Evolutionary conservation across 805 yeast species (phyloP).

Genomic region (Barnettozyma wickerhamii): DNA sequence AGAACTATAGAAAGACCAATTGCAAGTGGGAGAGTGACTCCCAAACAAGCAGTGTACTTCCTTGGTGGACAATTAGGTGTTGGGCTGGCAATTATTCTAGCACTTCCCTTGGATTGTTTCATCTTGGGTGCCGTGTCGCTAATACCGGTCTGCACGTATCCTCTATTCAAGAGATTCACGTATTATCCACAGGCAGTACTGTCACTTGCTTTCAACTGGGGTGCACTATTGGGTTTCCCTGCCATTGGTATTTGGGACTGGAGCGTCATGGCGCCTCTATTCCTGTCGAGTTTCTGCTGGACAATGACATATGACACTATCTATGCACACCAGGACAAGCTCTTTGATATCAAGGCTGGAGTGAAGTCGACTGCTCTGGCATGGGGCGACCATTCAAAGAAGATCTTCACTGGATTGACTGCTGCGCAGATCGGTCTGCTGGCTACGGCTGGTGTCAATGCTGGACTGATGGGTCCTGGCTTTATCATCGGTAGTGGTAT

Average conservation of each 20-base stretch:
- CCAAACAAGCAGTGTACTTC: conserved; percentile 64
- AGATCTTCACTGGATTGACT: conserved; percentile 59
- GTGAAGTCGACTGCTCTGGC: conserved; percentile 92
- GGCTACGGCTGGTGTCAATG: conserved; percentile 63
- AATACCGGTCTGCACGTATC: conserved; percentile 79
- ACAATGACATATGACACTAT: conserved; percentile 94
- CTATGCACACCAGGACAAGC: conserved; percentile 96
- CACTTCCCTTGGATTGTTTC: conserved; percentile 80
- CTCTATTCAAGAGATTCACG: conserved; percentile 90
- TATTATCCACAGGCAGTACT: conserved; percentile 90
- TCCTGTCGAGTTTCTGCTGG: conserved; percentile 79
- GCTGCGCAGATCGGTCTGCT: conserved; percentile 63
- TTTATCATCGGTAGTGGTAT: conserved; percentile 61
- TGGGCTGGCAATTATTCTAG: conserved; percentile 67
- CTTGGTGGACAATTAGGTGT: conserved; percentile 68
- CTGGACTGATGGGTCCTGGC: conserved; percentile 80
- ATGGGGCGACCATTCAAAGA: conserved; percentile 82
- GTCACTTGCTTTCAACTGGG: conserved; percentile 89
- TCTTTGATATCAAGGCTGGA: conserved; percentile 83
- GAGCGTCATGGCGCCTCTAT: conserved; percentile 74
- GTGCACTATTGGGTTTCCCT: conserved; percentile 88
- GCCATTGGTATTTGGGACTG: conserved; percentile 87
- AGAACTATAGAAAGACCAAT: conserved; percentile 91
- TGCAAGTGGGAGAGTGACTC: conserved; percentile 77
- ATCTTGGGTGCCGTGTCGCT: conserved; percentile 76